A percentile compares a stretch with the other conserved stretches of the same genome.
Evolutionary conservation across 2,329 filamentous ascomycete species (phyloP).

Genomic region (Grosmannia clavigera): DNA sequence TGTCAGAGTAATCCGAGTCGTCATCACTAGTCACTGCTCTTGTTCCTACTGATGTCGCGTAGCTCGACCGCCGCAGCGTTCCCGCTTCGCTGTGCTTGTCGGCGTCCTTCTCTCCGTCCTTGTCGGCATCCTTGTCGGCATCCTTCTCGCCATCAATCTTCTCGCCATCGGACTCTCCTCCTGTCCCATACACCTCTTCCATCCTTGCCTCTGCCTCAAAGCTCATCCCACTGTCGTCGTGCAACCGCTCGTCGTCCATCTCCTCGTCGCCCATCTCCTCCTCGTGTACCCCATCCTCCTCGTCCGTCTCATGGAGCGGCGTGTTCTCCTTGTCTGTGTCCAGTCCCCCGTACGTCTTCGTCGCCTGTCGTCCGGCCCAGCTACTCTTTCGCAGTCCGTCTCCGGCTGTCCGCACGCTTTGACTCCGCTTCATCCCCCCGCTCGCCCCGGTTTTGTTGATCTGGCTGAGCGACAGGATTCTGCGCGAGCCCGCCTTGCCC

Average conservation of each 20-base stretch:
- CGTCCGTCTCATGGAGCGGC: constrained; percentile 46
- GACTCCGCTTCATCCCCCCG: constrained; percentile 60
- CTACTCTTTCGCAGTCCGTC: constrained; percentile 51
- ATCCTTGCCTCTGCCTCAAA: not conserved
- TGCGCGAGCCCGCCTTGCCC: constrained; percentile 44
- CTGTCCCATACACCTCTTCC: constrained; percentile 1
- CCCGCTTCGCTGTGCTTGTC: constrained; percentile 34
- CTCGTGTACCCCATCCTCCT: constrained; percentile 34
- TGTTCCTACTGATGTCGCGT: constrained; percentile 35
- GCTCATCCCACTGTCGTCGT: constrained; percentile 6
- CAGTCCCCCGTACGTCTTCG: constrained; percentile 38
- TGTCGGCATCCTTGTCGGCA: constrained; percentile 30
- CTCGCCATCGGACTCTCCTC: not conserved
- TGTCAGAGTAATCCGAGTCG: constrained; percentile 19
- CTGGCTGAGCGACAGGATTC: constrained; percentile 84
- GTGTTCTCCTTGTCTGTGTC: constrained; percentile 32
- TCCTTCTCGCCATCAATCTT: constrained; percentile 29
- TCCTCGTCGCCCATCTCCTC: constrained; percentile 11
- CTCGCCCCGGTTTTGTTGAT: constrained; percentile 63
- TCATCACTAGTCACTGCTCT: constrained; percentile 11
- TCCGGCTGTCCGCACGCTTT: constrained; percentile 55
- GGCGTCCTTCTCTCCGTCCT: constrained; percentile 3
- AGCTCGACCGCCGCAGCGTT: constrained; percentile 29
- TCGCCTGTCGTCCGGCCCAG: constrained; percentile 43
- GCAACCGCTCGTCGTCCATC: constrained; percentile 25